Percentiles rank a stretch among this genome's conserved stretches.
Conservation (phyloP, 2,329 filamentous ascomycete genomes). For the Sporothrix dimorphospora region DNA sequence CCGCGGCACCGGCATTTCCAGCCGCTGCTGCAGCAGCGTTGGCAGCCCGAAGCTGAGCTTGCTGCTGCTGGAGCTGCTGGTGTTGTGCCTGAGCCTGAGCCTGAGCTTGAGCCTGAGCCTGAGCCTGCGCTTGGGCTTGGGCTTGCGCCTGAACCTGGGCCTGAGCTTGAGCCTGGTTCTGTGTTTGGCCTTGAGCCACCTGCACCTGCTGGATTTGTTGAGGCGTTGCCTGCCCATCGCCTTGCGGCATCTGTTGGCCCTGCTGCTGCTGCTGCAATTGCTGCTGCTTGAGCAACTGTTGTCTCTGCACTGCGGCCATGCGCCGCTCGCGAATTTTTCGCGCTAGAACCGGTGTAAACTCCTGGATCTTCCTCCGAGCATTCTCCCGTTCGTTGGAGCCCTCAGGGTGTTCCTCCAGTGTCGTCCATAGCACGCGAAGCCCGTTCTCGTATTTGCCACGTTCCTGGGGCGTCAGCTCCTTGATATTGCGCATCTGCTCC, state of each 20-base stretch:
- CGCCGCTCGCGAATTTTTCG: slow-evolving; percentile 34
- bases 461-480: slow-evolving; percentile 57
- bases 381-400: slow-evolving; percentile 54
- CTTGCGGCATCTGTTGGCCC: slow-evolving; percentile 25
- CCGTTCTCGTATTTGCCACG: slow-evolving; percentile 63
- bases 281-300: slow-evolving; percentile 26
- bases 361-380: slow-evolving; percentile 60
- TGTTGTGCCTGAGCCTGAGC: slow-evolving; percentile 23
- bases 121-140: slow-evolving; percentile 20
- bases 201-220: slow-evolving; percentile 28
- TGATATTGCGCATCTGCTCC: slow-evolving; percentile 55
- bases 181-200: not conserved
- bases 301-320: slow-evolving; percentile 15
- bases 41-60: slow-evolving; percentile 12
- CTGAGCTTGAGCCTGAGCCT: slow-evolving; percentile 27
- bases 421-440: slow-evolving; percentile 56
- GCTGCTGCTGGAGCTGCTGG: slow-evolving; percentile 30
- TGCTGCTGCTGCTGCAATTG: slow-evolving; percentile 29
- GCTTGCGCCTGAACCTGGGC: slow-evolving; percentile 30
- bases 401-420: slow-evolving; percentile 52
- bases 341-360: slow-evolving; percentile 61
- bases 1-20: slow-evolving; percentile 20
- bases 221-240: slow-evolving; percentile 24
- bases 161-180: slow-evolving; percentile 22
- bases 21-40: slow-evolving; percentile 16